Conservation (phyloP, 2,329 filamentous ascomycete species). For the Penicillium sp. region DNA sequence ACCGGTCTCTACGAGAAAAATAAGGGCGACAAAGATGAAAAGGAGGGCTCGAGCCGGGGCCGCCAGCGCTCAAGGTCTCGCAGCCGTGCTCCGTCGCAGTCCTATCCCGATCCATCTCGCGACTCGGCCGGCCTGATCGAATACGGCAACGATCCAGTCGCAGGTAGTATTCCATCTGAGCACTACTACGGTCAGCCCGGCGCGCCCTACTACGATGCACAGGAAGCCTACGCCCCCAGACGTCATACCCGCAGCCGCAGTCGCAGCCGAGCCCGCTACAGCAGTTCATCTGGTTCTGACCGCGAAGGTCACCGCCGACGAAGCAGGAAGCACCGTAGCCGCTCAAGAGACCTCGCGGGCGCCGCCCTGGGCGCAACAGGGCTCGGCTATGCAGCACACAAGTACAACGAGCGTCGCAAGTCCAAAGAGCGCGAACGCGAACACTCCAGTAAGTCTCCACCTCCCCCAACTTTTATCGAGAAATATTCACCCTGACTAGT, state of each 20-base stretch:
- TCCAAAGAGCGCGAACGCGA: constrained; percentile 49
- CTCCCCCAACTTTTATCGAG: background rate
- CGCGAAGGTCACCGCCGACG: constrained; percentile 31
- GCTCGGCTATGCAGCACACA: constrained; percentile 57
- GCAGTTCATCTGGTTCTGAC: constrained; percentile 41
- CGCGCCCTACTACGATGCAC: constrained; percentile 42
- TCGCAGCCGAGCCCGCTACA: constrained; percentile 30
- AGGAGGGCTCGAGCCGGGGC: constrained; percentile 42
- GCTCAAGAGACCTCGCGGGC: constrained; percentile 49
- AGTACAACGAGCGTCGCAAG: constrained; percentile 57
- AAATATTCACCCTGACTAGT: constrained; percentile 17
- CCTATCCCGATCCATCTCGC: constrained; percentile 40
- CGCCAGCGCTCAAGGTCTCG: constrained; percentile 49
- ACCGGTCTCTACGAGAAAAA: constrained; percentile 63
- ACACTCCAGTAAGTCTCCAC: constrained; percentile 47
- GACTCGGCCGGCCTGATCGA: constrained; percentile 58
- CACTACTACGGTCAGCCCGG: constrained; percentile 47
- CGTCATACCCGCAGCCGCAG: constrained; percentile 49
- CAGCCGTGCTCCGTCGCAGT: constrained; percentile 40
- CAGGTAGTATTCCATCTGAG: constrained; percentile 51
- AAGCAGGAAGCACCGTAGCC: constrained; percentile 39
- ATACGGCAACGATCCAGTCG: constrained; percentile 62
- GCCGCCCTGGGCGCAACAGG: constrained; percentile 58
- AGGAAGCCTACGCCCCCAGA: constrained; percentile 42
- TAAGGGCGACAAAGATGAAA: constrained; percentile 58